phyloP scores from a whole-genome alignment of 441 rosid species.

The Pelargonium citronellum region DNA sequence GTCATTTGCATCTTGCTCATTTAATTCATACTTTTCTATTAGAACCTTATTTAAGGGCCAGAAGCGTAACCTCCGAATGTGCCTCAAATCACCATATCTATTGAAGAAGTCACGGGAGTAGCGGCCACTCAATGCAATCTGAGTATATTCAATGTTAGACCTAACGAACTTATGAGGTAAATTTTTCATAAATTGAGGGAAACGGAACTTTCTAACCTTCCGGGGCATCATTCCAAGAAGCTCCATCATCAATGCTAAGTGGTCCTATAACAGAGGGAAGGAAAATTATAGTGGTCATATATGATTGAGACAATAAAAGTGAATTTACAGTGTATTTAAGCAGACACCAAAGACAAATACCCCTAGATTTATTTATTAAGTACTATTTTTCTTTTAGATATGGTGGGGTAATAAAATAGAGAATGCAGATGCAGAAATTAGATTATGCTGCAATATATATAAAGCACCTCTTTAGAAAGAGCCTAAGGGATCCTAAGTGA shows the following conservation, averaged over 20 bases:
- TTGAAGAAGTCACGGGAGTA: slow-evolving; percentile 65
- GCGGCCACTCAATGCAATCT: slow-evolving; percentile 62
- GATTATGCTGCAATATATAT: too few relatives aligned
- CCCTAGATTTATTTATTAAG: too few relatives aligned
- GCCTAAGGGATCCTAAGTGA: too few relatives aligned
- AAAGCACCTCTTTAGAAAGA: too few relatives aligned
- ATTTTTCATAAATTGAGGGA: not conserved
- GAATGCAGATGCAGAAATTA: too few relatives aligned
- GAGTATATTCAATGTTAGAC: slow-evolving; percentile 15
- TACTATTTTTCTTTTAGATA: too few relatives aligned
- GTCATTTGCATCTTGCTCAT: slow-evolving; percentile 52
- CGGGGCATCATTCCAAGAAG: slow-evolving; percentile 68
- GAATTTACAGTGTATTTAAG: too few relatives aligned
- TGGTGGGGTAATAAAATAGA: too few relatives aligned
- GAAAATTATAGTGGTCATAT: too few relatives aligned
- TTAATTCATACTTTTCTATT: slow-evolving; percentile 51
- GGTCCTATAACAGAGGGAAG: slow-evolving; percentile 26
- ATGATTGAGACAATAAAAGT: too few relatives aligned
- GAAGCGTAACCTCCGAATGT: slow-evolving; percentile 51
- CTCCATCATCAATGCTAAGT: slow-evolving; percentile 79
- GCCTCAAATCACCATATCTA: slow-evolving; percentile 59
- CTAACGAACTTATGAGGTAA: not conserved
- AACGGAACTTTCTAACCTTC: slow-evolving; percentile 36
- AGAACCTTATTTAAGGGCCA: slow-evolving; percentile 62
- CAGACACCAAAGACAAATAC: too few relatives aligned